These are phyloP conservation scores for Heterobasidion parviporum DNA, from an alignment of 1,284 basidiomycete species.

Conservation along the genomic window DNA sequence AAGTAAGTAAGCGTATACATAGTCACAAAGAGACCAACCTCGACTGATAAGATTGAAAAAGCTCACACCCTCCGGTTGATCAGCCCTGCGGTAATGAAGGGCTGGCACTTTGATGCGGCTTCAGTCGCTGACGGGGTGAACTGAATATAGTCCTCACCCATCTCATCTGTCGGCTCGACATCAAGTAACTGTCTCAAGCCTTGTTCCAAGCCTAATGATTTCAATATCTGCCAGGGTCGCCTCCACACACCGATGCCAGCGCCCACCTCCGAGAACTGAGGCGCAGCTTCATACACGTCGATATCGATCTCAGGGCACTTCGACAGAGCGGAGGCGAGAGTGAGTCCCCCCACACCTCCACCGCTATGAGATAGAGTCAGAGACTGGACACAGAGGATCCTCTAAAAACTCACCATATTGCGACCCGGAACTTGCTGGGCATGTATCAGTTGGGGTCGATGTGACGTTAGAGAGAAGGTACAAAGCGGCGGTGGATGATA, in stretches of 20 bases:
- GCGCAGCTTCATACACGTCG: slow-evolving; percentile 30
- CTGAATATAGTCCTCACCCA: too few species aligned
- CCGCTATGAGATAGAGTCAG: slow-evolving; percentile 15
- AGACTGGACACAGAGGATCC: not conserved
- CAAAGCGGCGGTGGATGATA: too few species aligned
- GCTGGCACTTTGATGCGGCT: slow-evolving; percentile 14
- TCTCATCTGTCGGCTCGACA: too few species aligned
- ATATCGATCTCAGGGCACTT: slow-evolving; percentile 23
- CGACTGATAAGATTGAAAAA: slow-evolving; percentile 22
- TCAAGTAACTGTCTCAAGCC: slow-evolving; percentile 11
- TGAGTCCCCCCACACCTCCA: slow-evolving; percentile 31
- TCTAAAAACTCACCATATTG: slow-evolving; percentile 18
- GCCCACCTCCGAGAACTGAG: slow-evolving; percentile 25
- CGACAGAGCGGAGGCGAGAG: slow-evolving; percentile 27
- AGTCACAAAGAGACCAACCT: slow-evolving; percentile 14
- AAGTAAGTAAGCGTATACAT: not conserved
- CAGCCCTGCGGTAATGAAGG: slow-evolving; percentile 24
- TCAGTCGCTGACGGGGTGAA: too few species aligned
- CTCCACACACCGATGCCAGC: slow-evolving; percentile 28
- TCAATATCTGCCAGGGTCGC: slow-evolving; percentile 23
- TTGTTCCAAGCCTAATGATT: slow-evolving; percentile 21
- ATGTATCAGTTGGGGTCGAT: too few species aligned
- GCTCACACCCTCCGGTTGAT: slow-evolving; percentile 21
- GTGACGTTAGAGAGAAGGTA: too few species aligned
- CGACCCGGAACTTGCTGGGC: slow-evolving; percentile 16